phyloP scores from a whole-genome alignment of 2,329 filamentous ascomycete species.

The Botryotinia globosa region DNA sequence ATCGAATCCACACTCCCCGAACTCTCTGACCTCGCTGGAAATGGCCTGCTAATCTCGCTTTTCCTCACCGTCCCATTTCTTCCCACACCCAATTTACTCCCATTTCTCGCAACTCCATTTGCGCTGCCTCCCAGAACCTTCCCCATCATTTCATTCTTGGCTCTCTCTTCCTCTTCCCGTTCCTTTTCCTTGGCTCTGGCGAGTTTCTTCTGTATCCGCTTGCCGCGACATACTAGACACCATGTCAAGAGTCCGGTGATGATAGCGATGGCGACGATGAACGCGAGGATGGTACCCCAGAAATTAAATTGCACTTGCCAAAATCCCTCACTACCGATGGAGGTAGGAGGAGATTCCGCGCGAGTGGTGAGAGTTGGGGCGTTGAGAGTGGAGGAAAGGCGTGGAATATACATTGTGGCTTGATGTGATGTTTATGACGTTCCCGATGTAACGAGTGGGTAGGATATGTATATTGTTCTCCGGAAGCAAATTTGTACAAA shows the following conservation, averaged over 20 bases:
- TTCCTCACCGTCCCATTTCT: background rate
- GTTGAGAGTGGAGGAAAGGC: background rate
- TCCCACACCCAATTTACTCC: background rate
- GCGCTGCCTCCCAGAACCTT: background rate
- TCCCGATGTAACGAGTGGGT: background rate
- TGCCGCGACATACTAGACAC: background rate
- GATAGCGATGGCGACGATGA: background rate
- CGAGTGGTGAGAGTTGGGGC: background rate
- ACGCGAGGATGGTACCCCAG: slow-evolving; percentile 13
- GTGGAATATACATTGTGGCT: slow-evolving; percentile 3
- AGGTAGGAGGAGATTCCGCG: background rate
- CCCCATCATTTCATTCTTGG: background rate
- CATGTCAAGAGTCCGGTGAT: background rate
- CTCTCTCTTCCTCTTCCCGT: background rate
- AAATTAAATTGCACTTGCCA: slow-evolving; percentile 6
- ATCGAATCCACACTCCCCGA: too few relatives aligned
- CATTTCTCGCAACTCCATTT: background rate
- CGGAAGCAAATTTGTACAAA: background rate
- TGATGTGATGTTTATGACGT: background rate
- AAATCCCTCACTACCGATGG: background rate
- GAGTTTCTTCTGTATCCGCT: background rate
- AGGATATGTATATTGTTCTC: background rate
- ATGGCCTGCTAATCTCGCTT: background rate
- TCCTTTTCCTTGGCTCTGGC: background rate
- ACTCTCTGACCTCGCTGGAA: too few relatives aligned